A percentile compares a stretch with the other conserved stretches of the same genome.
Conservation (phyloP, 139 green algal species). For the Gonium pectorale region DNA sequence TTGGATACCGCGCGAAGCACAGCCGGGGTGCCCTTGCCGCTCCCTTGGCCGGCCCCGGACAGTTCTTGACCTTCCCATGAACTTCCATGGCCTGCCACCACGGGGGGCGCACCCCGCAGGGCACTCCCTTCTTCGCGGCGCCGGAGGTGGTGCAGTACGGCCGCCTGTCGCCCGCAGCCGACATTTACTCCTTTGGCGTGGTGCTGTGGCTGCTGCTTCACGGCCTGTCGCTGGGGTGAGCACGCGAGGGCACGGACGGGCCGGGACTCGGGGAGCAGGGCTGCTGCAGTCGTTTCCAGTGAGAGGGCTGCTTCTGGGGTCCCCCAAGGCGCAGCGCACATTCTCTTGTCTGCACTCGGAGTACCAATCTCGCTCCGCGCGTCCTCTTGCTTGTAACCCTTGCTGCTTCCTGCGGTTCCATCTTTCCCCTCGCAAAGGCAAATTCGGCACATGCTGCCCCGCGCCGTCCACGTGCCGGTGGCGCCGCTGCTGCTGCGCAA, state of each 20-base stretch:
- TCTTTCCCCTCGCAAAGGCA: neutral
- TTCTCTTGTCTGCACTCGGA: neutral
- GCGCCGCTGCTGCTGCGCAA: neutral
- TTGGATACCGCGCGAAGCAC: neutral
- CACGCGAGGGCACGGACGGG: neutral
- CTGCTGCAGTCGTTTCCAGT: neutral
- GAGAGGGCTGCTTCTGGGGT: neutral
- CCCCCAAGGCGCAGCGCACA: neutral
- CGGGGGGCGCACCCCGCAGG: neutral
- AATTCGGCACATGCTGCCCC: neutral
- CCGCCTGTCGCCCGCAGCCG: neutral
- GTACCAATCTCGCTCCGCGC: neutral
- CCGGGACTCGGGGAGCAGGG: neutral
- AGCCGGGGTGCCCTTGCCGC: too few relatives aligned
- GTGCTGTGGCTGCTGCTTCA: slow-evolving; percentile 6
- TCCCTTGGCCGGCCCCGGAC: too few relatives aligned
- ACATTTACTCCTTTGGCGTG: slow-evolving; percentile 23
- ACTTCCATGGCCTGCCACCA: neutral
- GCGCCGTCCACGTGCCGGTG: neutral
- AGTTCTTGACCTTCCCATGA: neutral
- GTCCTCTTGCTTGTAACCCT: neutral
- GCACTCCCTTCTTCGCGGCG: slow-evolving; percentile 1
- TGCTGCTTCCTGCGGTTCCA: neutral
- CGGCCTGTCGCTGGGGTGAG: neutral
- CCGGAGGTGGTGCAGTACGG: neutral